Evolutionary conservation across 495 filamentous ascomycete genomes (phyloP).

Genomic region (Apodospora peruviana): DNA sequence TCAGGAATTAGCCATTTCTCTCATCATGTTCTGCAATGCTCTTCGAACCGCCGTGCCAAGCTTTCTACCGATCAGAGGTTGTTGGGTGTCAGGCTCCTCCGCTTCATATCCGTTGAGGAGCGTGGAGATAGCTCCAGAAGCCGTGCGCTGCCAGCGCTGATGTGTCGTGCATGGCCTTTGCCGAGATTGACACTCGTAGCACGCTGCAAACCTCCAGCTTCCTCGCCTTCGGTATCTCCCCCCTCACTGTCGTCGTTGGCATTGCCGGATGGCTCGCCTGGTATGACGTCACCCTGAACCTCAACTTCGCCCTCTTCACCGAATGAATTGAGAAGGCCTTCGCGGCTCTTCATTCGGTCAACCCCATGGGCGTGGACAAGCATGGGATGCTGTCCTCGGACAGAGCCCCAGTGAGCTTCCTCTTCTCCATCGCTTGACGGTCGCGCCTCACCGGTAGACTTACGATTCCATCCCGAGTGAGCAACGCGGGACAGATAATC

Average conservation of each 20-base stretch:
- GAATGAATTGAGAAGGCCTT: slow-evolving; percentile 57
- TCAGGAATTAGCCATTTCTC: too few species aligned
- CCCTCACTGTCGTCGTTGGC: slow-evolving; percentile 39
- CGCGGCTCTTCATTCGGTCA: slow-evolving; percentile 41
- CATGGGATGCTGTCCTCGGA: slow-evolving; percentile 32
- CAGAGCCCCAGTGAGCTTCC: slow-evolving; percentile 39
- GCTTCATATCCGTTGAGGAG: slow-evolving; percentile 35
- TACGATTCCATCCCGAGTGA: slow-evolving; percentile 33
- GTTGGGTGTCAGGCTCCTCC: too few species aligned
- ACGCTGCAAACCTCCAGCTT: slow-evolving; percentile 46
- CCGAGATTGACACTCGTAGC: slow-evolving; percentile 62
- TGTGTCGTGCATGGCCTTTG: slow-evolving; percentile 58
- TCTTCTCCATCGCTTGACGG: slow-evolving; percentile 43
- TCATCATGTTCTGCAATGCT: too few species aligned
- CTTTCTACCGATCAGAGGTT: too few species aligned
- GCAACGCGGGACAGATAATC: slow-evolving; percentile 57
- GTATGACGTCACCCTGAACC: slow-evolving; percentile 13
- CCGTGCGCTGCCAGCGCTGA: slow-evolving; percentile 69
- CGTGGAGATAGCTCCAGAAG: slow-evolving; percentile 58
- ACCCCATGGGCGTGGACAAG: slow-evolving; percentile 27
- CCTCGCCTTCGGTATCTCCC: slow-evolving; percentile 29
- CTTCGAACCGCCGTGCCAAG: too few species aligned
- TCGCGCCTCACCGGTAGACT: slow-evolving; percentile 37
- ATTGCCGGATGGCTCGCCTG: neutral
- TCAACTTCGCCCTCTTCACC: slow-evolving; percentile 28